phyloP scores from a whole-genome alignment of 2,329 filamentous ascomycete species.

The Fusarium kyushuense region DNA sequence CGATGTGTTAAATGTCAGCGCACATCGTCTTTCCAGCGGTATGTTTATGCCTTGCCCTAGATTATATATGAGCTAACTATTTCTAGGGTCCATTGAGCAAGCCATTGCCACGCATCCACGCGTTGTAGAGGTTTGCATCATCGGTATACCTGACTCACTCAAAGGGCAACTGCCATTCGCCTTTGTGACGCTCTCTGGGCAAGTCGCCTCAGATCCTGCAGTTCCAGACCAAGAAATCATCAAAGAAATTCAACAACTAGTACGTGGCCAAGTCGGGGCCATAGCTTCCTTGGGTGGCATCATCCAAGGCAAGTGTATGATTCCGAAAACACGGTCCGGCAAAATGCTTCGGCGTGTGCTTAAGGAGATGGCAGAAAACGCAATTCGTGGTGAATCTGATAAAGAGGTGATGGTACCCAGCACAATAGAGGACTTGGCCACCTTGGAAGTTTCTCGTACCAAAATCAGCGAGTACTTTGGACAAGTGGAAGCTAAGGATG shows the following conservation, averaged over 20 bases:
- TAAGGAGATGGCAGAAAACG: conserved; percentile 86
- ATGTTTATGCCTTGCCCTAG: conserved; percentile 47
- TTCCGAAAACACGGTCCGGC: conserved; percentile 91
- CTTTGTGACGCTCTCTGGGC: conserved; percentile 72
- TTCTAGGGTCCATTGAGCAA: conserved; percentile 85
- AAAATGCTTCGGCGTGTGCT: conserved; percentile 89
- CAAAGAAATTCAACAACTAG: conserved; percentile 76
- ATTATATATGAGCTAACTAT: conserved; percentile 13
- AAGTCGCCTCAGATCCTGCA: conserved; percentile 64
- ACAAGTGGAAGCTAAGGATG: conserved; percentile 58
- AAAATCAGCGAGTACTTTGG: conserved; percentile 83
- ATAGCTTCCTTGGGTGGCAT: conserved; percentile 90
- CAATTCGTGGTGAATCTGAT: conserved; percentile 77
- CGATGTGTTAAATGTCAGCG: conserved; percentile 96
- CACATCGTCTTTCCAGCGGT: conserved; percentile 90
- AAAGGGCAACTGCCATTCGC: conserved; percentile 95
- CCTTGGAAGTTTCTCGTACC: conserved; percentile 77
- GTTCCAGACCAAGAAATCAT: conserved; percentile 60
- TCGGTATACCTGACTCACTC: conserved; percentile 84
- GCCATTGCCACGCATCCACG: conserved; percentile 83
- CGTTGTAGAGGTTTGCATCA: conserved; percentile 86
- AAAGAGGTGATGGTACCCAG: conserved; percentile 80
- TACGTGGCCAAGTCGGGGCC: conserved; percentile 85
- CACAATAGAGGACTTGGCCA: conserved; percentile 84
- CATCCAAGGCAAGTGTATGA: conserved; percentile 86